phyloP scores from a whole-genome alignment of 768 basidiomycete genomes.

The Rubroboletus satanas region DNA sequence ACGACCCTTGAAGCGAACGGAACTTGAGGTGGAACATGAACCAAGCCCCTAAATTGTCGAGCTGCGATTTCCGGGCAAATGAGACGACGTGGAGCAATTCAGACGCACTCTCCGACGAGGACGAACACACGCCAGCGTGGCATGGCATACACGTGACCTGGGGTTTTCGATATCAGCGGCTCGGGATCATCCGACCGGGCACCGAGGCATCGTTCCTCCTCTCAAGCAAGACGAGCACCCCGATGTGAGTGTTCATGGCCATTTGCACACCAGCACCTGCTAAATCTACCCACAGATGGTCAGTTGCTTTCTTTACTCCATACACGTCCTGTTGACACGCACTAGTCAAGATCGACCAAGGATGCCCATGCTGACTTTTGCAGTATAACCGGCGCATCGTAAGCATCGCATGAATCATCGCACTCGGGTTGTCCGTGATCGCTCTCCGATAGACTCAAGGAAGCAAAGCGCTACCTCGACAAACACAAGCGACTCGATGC shows the following conservation, averaged over 20 bases:
- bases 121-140: background rate
- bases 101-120: background rate
- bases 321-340: background rate
- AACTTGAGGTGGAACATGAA: slow-evolving; percentile 13
- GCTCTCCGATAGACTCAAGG: slow-evolving; percentile 33
- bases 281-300: slow-evolving; percentile 18
- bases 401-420: slow-evolving; percentile 31
- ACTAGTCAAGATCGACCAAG: slow-evolving; percentile 27
- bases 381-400: slow-evolving; percentile 67
- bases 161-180: slow-evolving; percentile 21
- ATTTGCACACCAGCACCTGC: no score
- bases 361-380: slow-evolving; percentile 60
- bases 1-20: slow-evolving; percentile 15
- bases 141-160: slow-evolving; percentile 15
- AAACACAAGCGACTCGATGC: slow-evolving; percentile 65
- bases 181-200: slow-evolving; percentile 13
- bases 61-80: background rate
- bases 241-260: background rate
- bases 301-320: slow-evolving; percentile 2
- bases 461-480: slow-evolving; percentile 67
- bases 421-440: background rate
- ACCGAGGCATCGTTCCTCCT: background rate
- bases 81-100: background rate
- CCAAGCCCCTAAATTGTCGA: slow-evolving; percentile 1
- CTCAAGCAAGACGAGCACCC: no score